Conservation (phyloP, 306 rosid genomes). For the Mimosa pudica region DNA sequence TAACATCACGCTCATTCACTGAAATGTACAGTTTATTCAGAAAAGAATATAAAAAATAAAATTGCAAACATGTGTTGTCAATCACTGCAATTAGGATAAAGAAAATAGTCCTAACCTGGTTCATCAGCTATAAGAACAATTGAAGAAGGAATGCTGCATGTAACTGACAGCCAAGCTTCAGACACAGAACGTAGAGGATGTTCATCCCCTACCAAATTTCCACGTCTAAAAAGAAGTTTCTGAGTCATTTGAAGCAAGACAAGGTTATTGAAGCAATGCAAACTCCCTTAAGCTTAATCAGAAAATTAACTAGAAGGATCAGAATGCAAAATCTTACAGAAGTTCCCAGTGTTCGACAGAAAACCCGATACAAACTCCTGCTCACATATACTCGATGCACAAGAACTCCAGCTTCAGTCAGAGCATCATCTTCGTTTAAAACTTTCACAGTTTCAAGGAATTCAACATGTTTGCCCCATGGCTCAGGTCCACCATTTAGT, state of each 20-base stretch:
- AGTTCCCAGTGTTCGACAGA: slow-evolving; percentile 68
- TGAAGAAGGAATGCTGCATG: slow-evolving; percentile 71
- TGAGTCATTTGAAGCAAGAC: slow-evolving; percentile 53
- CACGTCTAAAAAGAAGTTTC: slow-evolving; percentile 74
- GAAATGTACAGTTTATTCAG: slow-evolving; percentile 42
- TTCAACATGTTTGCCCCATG: slow-evolving; percentile 62
- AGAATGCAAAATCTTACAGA: slow-evolving; percentile 59
- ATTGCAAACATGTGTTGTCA: slow-evolving; percentile 8
- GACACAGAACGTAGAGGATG: slow-evolving; percentile 80
- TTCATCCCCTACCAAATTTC: slow-evolving; percentile 87
- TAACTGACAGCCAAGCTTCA: slow-evolving; percentile 54
- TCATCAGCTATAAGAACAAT: slow-evolving; percentile 82
- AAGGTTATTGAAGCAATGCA: slow-evolving; percentile 20
- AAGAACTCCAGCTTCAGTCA: slow-evolving; percentile 50
- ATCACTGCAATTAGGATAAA: slow-evolving; percentile 32
- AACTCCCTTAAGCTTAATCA: slow-evolving; percentile 17
- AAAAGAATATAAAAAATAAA: slow-evolving; percentile 23
- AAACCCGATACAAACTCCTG: slow-evolving; percentile 65
- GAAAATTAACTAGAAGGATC: slow-evolving; percentile 34
- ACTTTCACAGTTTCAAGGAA: slow-evolving; percentile 53
- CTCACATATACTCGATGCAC: slow-evolving; percentile 59
- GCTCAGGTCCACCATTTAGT: slow-evolving; percentile 87
- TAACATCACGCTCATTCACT: slow-evolving; percentile 61
- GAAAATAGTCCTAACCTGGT: slow-evolving; percentile 54
- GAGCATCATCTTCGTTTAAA: slow-evolving; percentile 51